Conservation (phyloP, 2,329 filamentous ascomycete species). For the Neoarthrinium moseri region DNA sequence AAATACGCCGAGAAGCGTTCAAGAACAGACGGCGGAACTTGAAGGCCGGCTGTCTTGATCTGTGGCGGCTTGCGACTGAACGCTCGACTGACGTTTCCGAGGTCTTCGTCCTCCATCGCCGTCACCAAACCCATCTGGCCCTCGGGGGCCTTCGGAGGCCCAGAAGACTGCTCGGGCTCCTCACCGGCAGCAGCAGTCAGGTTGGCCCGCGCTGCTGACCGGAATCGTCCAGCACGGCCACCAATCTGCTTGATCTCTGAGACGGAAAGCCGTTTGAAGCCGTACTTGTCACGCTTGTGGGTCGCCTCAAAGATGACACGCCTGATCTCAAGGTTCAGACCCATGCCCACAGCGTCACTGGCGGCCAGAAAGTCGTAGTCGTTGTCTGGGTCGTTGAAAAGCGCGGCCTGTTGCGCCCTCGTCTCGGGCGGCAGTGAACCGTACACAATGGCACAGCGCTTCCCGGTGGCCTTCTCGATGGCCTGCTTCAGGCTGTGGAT, state of each 20-base stretch:
- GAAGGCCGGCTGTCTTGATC: slow-evolving; percentile 69
- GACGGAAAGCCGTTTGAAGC: slow-evolving; percentile 58
- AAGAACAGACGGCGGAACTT: slow-evolving; percentile 68
- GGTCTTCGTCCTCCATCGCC: slow-evolving; percentile 70
- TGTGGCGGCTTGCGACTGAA: slow-evolving; percentile 65
- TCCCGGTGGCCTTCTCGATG: slow-evolving; percentile 74
- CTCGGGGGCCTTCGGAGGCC: slow-evolving; percentile 15
- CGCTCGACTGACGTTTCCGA: slow-evolving; percentile 58
- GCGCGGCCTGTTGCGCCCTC: slow-evolving; percentile 80
- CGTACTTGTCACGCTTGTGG: slow-evolving; percentile 66
- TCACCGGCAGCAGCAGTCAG: slow-evolving; percentile 10
- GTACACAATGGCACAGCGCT: slow-evolving; percentile 88
- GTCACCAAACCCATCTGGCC: slow-evolving; percentile 68
- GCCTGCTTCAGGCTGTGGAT: slow-evolving; percentile 78
- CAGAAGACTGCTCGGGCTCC: slow-evolving; percentile 10
- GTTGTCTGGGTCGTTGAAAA: slow-evolving; percentile 95
- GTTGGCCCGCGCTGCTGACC: slow-evolving; percentile 61
- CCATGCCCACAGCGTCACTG: slow-evolving; percentile 97
- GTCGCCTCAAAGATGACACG: slow-evolving; percentile 83
- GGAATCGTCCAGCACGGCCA: slow-evolving; percentile 85
- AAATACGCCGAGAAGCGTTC: slow-evolving; percentile 81
- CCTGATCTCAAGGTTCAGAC: slow-evolving; percentile 88
- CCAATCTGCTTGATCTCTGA: slow-evolving; percentile 94
- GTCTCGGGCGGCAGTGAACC: slow-evolving; percentile 90
- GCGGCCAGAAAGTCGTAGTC: slow-evolving; percentile 94